These are phyloP conservation scores for Pseudogymnoascus sp. DNA, from an alignment of 2,329 filamentous ascomycete genomes.

Conservation along the genomic window DNA sequence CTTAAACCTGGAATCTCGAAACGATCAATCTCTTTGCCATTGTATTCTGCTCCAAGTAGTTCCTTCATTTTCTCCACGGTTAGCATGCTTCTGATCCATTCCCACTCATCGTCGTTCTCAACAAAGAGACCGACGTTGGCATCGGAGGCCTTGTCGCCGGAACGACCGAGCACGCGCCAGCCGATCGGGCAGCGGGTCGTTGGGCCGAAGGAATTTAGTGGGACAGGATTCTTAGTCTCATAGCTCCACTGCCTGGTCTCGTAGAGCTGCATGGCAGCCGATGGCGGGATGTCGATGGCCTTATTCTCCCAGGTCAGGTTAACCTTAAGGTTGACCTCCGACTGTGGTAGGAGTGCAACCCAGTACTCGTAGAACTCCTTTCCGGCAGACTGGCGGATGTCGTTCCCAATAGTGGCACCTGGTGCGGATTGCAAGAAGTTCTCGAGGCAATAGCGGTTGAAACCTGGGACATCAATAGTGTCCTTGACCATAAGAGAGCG, in stretches of 20 bases:
- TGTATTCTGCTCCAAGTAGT: constrained; percentile 21
- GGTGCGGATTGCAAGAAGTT: constrained; percentile 35
- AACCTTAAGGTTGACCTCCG: constrained; percentile 16
- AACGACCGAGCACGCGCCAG: constrained; percentile 28
- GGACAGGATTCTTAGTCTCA: constrained; percentile 14
- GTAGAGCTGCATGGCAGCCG: constrained; percentile 1
- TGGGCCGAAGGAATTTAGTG: constrained; percentile 21
- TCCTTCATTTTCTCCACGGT: constrained; percentile 21
- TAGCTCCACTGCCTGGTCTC: constrained; percentile 9
- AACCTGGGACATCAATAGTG: constrained; percentile 9
- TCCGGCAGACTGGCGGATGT: constrained; percentile 30
- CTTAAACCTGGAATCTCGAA: constrained; percentile 19
- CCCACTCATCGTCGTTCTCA: constrained; percentile 31
- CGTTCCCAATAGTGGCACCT: constrained; percentile 33
- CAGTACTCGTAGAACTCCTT: constrained; percentile 24
- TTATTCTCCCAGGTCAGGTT: constrained; percentile 18
- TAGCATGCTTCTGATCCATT: constrained; percentile 28
- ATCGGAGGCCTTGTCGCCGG: constrained; percentile 32
- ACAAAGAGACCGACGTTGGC: constrained; percentile 35
- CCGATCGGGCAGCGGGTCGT: constrained; percentile 24
- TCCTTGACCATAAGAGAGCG: constrained; percentile 23
- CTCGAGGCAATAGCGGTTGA: background rate
- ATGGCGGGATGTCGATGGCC: constrained; percentile 9
- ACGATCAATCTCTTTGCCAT: constrained; percentile 23
- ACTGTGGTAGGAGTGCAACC: constrained; percentile 22